phyloP scores from a whole-genome alignment of 257 asterid species.

The Knoxia roxburghii region DNA sequence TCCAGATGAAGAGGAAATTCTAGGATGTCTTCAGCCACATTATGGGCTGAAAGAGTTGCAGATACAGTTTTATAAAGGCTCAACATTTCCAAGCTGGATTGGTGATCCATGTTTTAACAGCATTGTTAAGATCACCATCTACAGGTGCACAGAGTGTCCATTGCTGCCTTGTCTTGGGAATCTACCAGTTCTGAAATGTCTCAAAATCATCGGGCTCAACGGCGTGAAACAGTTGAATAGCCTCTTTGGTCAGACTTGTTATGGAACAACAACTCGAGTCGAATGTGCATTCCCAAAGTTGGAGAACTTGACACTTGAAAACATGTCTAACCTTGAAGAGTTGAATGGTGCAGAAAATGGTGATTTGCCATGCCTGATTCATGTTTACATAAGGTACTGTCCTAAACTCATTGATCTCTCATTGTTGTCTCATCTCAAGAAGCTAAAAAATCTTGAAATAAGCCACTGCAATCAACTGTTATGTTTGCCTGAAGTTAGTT shows the following conservation, averaged over 20 bases:
- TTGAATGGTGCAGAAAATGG: slow-evolving; percentile 35
- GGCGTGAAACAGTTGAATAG: slow-evolving; percentile 23
- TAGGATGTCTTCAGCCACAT: slow-evolving; percentile 44
- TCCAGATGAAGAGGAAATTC: slow-evolving; percentile 20
- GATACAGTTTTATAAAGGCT: slow-evolving; percentile 30
- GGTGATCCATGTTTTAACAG: slow-evolving; percentile 31
- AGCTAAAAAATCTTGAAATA: slow-evolving; percentile 32
- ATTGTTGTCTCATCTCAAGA: slow-evolving; percentile 19
- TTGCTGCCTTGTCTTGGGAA: slow-evolving; percentile 36
- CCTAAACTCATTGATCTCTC: slow-evolving; percentile 34
- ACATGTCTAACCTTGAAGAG: slow-evolving; percentile 35
- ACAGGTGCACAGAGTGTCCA: slow-evolving; percentile 37
- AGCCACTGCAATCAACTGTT: slow-evolving; percentile 23
- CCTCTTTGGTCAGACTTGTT: slow-evolving; percentile 17
- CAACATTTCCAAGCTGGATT: slow-evolving; percentile 41
- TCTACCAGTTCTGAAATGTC: slow-evolving; percentile 34
- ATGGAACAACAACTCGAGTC: slow-evolving; percentile 1
- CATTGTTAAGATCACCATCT: slow-evolving; percentile 29
- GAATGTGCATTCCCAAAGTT: slow-evolving; percentile 25
- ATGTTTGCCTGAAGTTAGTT: slow-evolving; percentile 26
- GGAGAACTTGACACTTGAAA: slow-evolving; percentile 31
- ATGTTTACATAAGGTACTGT: slow-evolving; percentile 27
- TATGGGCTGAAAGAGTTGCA: slow-evolving; percentile 29
- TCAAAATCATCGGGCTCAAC: slow-evolving; percentile 25
- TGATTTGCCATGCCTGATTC: slow-evolving; percentile 35